phyloP scores from a whole-genome alignment of 352 stramenopile genomes.

The Phytophthora quininea region DNA sequence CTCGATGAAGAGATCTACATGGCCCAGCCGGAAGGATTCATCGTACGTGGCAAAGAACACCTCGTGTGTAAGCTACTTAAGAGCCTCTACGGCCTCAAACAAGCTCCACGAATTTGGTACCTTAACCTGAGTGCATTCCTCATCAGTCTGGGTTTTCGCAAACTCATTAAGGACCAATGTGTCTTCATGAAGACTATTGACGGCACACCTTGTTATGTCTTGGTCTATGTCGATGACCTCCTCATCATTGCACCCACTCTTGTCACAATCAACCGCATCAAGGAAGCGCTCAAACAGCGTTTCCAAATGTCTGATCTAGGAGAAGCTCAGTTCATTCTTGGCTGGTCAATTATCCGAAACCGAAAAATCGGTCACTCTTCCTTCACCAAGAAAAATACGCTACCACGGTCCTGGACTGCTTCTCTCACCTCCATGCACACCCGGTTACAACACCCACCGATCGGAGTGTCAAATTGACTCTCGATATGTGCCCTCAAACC shows the following conservation, averaged over 20 bases:
- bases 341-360: conserved; percentile 19
- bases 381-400: background rate
- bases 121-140: conserved; percentile 3
- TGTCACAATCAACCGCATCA: conserved; percentile 5
- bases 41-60: background rate
- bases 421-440: conserved; percentile 7
- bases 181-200: conserved; percentile 16
- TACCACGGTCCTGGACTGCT: conserved; percentile 23
- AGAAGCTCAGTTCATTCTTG: conserved; percentile 18
- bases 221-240: conserved; percentile 23
- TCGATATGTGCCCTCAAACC: too few species aligned
- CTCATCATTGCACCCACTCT: conserved; percentile 19
- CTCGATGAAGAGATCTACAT: conserved; percentile 22
- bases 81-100: too few species aligned
- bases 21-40: conserved; percentile 5
- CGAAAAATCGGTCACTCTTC: conserved; percentile 13
- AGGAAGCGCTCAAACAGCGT: conserved; percentile 11
- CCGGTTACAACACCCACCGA: conserved; percentile 15
- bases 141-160: conserved; percentile 8
- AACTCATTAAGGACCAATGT: conserved; percentile 23
- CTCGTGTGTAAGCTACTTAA: background rate
- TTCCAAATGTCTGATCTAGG: conserved; percentile 20
- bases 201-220: conserved; percentile 13
- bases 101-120: too few species aligned
- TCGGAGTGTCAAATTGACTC: background rate